Evolutionary conservation across 2,329 filamentous ascomycete genomes (phyloP).

Genomic region (Arthrobotrys entomopaga): DNA sequence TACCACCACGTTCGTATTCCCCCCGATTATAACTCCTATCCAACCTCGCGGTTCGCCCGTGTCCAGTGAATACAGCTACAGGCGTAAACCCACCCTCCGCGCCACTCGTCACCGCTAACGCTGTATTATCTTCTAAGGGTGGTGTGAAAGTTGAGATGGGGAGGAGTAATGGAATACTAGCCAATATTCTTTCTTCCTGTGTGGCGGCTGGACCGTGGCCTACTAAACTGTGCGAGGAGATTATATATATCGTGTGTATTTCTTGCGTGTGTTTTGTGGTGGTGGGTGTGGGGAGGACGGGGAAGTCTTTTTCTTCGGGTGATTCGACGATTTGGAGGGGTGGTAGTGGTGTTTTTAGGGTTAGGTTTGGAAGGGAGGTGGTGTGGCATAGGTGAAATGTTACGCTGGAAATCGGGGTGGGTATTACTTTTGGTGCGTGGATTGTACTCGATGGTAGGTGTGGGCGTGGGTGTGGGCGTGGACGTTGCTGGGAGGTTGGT

Average conservation of each 20-base stretch:
- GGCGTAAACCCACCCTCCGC: conserved; percentile 17
- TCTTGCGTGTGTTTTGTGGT: background rate
- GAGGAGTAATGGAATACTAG: conserved; percentile 34
- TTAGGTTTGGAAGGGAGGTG: conserved; percentile 15
- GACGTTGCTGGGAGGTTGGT: too few relatives aligned
- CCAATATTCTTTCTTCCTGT: conserved; percentile 46
- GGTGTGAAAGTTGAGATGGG: conserved; percentile 50
- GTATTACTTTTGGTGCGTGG: too few relatives aligned
- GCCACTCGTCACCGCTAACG: conserved; percentile 28
- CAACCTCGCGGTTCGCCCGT: conserved; percentile 38
- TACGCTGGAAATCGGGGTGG: too few relatives aligned
- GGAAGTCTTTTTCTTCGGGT: conserved; percentile 38
- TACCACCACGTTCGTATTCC: conserved; percentile 9
- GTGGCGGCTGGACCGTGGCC: conserved; percentile 49
- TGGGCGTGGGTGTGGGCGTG: too few relatives aligned
- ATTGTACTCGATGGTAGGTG: too few relatives aligned
- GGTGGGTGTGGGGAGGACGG: background rate
- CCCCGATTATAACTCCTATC: conserved; percentile 22
- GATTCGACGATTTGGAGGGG: conserved; percentile 41
- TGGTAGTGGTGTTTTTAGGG: background rate
- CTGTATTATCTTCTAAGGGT: conserved; percentile 36
- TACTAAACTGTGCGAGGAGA: conserved; percentile 45
- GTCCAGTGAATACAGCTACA: conserved; percentile 30
- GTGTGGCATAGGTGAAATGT: conserved; percentile 23
- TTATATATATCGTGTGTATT: conserved; percentile 44